Base-by-base conservation (phyloP, 2,329 filamentous ascomycete genomes). In the Neurospora crassa region DNA sequence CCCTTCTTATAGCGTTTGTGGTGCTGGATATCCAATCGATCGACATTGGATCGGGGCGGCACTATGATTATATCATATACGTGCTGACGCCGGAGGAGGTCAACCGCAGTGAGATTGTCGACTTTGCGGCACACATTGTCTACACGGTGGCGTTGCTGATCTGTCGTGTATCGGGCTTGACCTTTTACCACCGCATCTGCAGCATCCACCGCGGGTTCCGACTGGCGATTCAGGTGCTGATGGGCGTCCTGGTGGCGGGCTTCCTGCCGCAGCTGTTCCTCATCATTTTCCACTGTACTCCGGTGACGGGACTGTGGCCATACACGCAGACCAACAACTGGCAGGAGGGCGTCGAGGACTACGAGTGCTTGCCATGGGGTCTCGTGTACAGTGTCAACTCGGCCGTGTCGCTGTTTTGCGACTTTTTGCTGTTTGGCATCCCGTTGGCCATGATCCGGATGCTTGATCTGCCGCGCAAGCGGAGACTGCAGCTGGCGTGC, bases 301-400 rank as follows among this genome's bases (percentile, higher is more conserved):
- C 85, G 0, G 83, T 86, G 0, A 87, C 85, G 0, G 83, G 80
- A 0, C 76, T 84, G 2, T 87, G 85, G 85, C 85, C 85, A 0
- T 87, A 87, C 43, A 47, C 43, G 5, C 5, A 47, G 0, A 12
- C 10, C 8, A 1, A 47, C 70, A 79, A 77, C 0, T 87, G 82
- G 79, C 83, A 87, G 73, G 75, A 78, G 0, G 80, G 80, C 11
- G 78, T 75, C 11, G 77, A 76, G 1, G 72, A 79, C 3, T 87
- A 84, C 73, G 79, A 75, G 0, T 87, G 85, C 73, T 72, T 87
- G 45, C 77, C 81, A 18, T 87, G 85, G 85, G 85, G 84, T 0
- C 71, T 84, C 2, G 84, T 87, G 0, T 87, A 87, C 73, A 82
- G 82, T 11, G 82, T 84, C 24, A 87, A 86, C 75, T 86, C 84